Base-by-base conservation (phyloP, 2,329 filamentous ascomycete genomes). In the Aspergillus fructus region DNA sequence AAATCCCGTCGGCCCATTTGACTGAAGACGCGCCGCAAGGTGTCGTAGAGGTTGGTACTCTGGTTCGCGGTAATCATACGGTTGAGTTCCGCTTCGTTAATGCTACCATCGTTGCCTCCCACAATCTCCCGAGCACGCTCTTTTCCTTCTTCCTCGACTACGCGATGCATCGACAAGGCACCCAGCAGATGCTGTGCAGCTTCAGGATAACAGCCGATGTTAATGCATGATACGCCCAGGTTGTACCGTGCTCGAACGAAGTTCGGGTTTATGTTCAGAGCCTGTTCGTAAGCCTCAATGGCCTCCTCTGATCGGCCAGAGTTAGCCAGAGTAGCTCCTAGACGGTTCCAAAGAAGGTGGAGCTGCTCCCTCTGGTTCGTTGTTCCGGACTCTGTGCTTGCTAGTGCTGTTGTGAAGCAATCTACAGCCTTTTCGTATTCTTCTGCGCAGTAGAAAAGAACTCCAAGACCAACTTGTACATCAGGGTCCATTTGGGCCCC, bases 381-480 rank as follows among this genome's bases (percentile, higher is more conserved):
- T 8, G 86, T 85, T 58, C 94, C 94, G 37, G 87, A 84, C 75
- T 96, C 92, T 1, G 90, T 91, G 23, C 87, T 91, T 58, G 91
- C 90, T 23, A 99, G 85, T 0, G 96, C 93, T 1, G 93, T 88
- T 55, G 89, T 90, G 84, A 99, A 99, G 81, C 96, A 99, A 79
- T 99, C 94, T 39, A 99, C 93, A 0, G 94, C 94, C 79, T 99
- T 99, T 72, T 94, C 91, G 79, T 97, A 97, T 71, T 97, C 93
- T 76, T 99, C 94, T 30, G 91, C 92, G 51, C 93, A 94, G 77
- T 99, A 99, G 79, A 99, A 97, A 15, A 99, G 84, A 4, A 99
- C 94, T 37, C 96, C 96, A 1, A 99, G 83, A 1, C 94, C 94
- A 58, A 99, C 94, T 76, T 99, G 96, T 7, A 99, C 94, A 72